Conservation (phyloP, 2,329 filamentous ascomycete genomes). For the Coleophoma cylindrospora region DNA sequence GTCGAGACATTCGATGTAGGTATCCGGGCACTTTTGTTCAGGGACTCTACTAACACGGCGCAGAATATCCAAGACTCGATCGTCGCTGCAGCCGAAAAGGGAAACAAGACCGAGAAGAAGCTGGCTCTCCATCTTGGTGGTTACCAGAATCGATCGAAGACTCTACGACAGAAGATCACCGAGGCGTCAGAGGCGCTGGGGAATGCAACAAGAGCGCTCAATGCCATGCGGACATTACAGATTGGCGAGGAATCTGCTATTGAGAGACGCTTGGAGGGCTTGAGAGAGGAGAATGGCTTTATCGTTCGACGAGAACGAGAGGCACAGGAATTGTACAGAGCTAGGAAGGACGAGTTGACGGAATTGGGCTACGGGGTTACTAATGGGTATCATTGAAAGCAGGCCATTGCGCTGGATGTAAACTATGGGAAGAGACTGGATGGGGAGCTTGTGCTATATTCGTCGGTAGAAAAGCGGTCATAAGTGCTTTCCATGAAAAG, state of each 20-base stretch:
- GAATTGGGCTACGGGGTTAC: slow-evolving; percentile 36
- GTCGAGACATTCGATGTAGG: slow-evolving; percentile 67
- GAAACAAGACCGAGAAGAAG: slow-evolving; percentile 90
- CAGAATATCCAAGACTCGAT: slow-evolving; percentile 70
- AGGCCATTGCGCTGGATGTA: too few relatives aligned
- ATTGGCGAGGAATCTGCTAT: slow-evolving; percentile 77
- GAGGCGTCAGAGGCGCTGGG: slow-evolving; percentile 71
- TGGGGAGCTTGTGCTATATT: too few relatives aligned
- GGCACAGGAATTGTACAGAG: slow-evolving; percentile 81
- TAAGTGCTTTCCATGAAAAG: too few relatives aligned
- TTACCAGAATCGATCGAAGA: slow-evolving; percentile 82
- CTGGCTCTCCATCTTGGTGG: slow-evolving; percentile 82
- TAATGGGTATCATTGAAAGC: slow-evolving; percentile 18
- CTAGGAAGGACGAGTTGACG: slow-evolving; percentile 72
- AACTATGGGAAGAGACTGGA: too few relatives aligned
- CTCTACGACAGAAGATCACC: slow-evolving; percentile 71
- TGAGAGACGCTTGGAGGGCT: slow-evolving; percentile 61
- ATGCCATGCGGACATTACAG: slow-evolving; percentile 70
- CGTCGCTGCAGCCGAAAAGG: slow-evolving; percentile 68
- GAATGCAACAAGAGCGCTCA: slow-evolving; percentile 66
- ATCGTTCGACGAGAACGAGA: slow-evolving; percentile 80
- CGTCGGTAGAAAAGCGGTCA: too few relatives aligned
- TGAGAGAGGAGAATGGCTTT: slow-evolving; percentile 80
- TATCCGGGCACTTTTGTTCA: slow-evolving; percentile 9
- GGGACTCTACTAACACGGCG: slow-evolving; percentile 10